Evolutionary conservation across 2,329 filamentous ascomycete genomes (phyloP), one percentile per base, ranked within the genome.

Genomic region (Alternaria brassicae): DNA sequence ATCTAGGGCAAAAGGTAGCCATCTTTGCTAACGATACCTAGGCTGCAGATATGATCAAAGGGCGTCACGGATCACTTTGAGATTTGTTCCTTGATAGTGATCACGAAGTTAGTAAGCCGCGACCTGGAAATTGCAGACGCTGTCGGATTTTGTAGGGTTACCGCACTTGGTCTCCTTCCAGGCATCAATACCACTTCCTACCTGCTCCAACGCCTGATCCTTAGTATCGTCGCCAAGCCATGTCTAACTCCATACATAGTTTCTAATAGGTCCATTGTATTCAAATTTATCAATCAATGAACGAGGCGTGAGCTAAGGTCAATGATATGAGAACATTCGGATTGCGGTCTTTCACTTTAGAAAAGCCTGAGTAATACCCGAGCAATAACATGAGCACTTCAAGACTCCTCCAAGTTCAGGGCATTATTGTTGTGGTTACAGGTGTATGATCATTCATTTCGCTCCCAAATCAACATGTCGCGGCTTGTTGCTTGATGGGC

Each of bases 91-190:
- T 36, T 9, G 13, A 36, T 23, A 19, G 15, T 36, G 30, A n/a
- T 4, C 44, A 23, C 12, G 32, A n/a, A n/a, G 32, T 50, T 39
- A 21, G 34, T 50, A 25, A 50, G 48, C 48, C 10, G 21, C n/a
- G 19, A 34, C n/a, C 25, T 50, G 48, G 32, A 39, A 13, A 37
- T 19, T 47, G 23, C 32, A 15, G 12, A 28, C 3, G 23, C 3
- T 30, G 40, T 39, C 67, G 77, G 27, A 69, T 75, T 9, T 52
- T 55, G 3, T 79, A 65, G 3, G 79, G 81, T 49, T 56, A 51
- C 51, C 47, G 45, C 47, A 23, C 15, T 51, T 10, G 8, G 17
- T 12, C 12, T 3, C 13, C 39, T 36, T 27, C 19, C 4, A 4
- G 34, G 34, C 48, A 34, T 50, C n/a, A 13, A 39, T 36, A 15